These are phyloP conservation scores for Russula dissimulans DNA, from an alignment of 768 basidiomycete species.

Conservation along the genomic window DNA sequence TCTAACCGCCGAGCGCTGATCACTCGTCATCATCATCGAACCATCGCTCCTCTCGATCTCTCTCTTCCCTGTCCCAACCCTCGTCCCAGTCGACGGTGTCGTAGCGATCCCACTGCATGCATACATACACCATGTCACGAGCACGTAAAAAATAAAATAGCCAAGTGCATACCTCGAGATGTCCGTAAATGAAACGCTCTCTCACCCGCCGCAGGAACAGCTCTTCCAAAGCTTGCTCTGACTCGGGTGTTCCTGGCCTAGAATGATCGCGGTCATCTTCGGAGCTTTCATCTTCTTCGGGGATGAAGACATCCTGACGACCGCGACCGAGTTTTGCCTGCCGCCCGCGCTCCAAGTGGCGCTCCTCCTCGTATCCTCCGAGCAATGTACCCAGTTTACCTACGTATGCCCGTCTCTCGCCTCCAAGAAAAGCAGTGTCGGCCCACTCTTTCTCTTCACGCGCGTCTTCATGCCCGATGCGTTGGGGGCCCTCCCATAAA, in stretches of 20 bases:
- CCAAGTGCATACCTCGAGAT: constrained; percentile 49
- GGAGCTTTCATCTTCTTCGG: constrained; percentile 55
- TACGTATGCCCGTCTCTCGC: constrained; percentile 43
- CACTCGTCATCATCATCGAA: constrained; percentile 54
- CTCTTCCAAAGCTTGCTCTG: constrained; percentile 29
- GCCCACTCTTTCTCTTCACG: constrained; percentile 67
- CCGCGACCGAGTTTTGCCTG: constrained; percentile 35
- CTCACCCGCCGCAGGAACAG: constrained; percentile 52
- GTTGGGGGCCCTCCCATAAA: constrained; percentile 54
- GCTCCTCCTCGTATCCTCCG: constrained; percentile 68
- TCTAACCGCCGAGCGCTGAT: background rate
- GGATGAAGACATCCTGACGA: constrained; percentile 39
- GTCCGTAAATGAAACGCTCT: constrained; percentile 68
- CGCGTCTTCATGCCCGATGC: constrained; percentile 41
- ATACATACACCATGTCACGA: constrained; percentile 2
- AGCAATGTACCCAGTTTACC: constrained; percentile 62
- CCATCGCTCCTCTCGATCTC: constrained; percentile 60
- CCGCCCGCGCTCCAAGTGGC: constrained; percentile 56
- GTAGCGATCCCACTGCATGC: constrained; percentile 59
- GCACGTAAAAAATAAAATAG: background rate
- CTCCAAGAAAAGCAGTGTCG: constrained; percentile 48
- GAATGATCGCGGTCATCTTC: constrained; percentile 38
- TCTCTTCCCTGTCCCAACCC: constrained; percentile 49
- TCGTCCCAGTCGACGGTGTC: constrained; percentile 72
- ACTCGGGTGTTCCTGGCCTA: constrained; percentile 37